Percentiles rank a stretch among this genome's conserved stretches.
phyloP scores from a whole-genome alignment of 805 yeast genomes.

The Vanderwaltozyma tropicalis region DNA sequence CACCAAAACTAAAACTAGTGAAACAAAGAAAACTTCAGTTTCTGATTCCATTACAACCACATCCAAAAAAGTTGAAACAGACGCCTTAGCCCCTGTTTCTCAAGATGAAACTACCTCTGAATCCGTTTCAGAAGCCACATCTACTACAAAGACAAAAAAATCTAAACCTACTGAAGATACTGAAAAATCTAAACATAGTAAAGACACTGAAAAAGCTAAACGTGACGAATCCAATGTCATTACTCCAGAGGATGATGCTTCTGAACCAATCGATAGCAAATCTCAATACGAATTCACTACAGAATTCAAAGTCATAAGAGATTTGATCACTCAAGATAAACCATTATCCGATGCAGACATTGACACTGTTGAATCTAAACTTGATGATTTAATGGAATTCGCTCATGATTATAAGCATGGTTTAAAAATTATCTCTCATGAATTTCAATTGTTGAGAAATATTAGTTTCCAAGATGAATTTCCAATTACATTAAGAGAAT shows the following conservation, averaged over 20 bases:
- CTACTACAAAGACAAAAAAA: neutral
- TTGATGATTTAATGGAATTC: conserved; percentile 42
- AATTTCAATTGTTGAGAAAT: conserved; percentile 15
- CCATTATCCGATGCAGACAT: conserved; percentile 7
- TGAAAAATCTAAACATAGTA: neutral
- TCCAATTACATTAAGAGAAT: conserved; percentile 33
- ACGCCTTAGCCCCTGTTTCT: neutral
- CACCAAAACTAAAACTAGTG: no score
- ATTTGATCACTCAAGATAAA: conserved; percentile 7
- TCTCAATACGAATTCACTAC: conserved; percentile 21
- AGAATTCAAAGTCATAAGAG: conserved; percentile 23
- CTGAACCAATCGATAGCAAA: neutral
- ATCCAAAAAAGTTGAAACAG: neutral
- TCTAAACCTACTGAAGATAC: neutral
- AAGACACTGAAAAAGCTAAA: neutral
- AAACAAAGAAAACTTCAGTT: neutral
- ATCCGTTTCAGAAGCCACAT: neutral
- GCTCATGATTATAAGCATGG: conserved; percentile 63
- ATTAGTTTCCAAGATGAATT: conserved; percentile 10
- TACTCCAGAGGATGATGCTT: neutral
- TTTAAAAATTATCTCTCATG: conserved; percentile 31
- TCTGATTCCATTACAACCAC: neutral
- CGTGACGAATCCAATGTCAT: neutral
- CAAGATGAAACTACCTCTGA: neutral
- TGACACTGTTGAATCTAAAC: conserved; percentile 10